Base-by-base conservation (phyloP, 805 yeast species). In the Candida argentea region DNA sequence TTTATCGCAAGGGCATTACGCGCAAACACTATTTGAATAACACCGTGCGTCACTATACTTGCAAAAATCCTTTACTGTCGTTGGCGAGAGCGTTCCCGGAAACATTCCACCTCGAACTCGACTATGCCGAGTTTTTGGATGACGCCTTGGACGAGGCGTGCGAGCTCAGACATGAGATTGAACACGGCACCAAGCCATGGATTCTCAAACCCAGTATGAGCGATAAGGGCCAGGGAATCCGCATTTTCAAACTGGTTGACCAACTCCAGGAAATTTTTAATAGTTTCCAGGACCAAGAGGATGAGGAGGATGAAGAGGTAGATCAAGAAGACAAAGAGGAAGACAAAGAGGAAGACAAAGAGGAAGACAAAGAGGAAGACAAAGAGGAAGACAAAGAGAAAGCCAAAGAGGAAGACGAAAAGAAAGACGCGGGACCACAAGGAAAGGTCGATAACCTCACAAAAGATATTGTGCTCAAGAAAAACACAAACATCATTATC, bases 161-260 rank as follows among this genome's bases (percentile, higher is more conserved):
- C 60, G 98, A 89, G 46, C 61, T 91, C 27, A 59, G 94, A 33
- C 79, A 78, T 29, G 95, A 81, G 40, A 57, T 91, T 19, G 78
- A 76, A 34, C 49, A 52, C 7, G 72, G 70, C 9, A 42, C 48
- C 13, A 73, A 69, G 38, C 70, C 78, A 26, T 89, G 93, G 87
- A 91, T 91, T 21, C 64, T 91, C 48, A 91, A 91, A 48, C 98
- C 98, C 10, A 76, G 94, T 38, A 86, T 91, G 95, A 81, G 94
- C 44, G 98, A 91, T 48, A 78, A 89, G 48, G 98, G 95, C 7
- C 95, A 91, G 49, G 98, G 98, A 0, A 89, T 91, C 27, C 60
- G 95, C 22, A 54, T 91, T 0, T 91, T 91, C 57, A 66, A 65
- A 30, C 76, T 86, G 0, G 63, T 84, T 20, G 83, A 76, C 6